Conservation (phyloP, 305 asterid genomes). For the Euphrasia arctica region DNA sequence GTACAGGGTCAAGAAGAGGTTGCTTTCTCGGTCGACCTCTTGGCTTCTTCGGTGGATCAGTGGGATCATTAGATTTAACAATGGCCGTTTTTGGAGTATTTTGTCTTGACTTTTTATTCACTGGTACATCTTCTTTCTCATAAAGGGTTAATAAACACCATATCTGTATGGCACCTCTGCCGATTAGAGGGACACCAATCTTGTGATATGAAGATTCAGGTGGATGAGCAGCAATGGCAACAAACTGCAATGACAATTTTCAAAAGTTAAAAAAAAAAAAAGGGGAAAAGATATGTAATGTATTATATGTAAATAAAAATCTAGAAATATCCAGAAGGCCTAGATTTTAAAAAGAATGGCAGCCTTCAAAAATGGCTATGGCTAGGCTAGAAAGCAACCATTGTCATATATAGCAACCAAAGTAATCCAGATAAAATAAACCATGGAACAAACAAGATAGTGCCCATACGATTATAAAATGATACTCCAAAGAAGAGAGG, state of each 20-base stretch:
- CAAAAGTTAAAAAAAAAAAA: constrained; percentile 18
- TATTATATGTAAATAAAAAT: constrained; percentile 4
- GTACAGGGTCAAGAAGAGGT: constrained; percentile 31
- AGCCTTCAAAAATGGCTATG: background rate
- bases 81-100: constrained; percentile 26
- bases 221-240: constrained; percentile 93
- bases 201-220: constrained; percentile 84
- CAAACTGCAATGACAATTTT: constrained; percentile 51
- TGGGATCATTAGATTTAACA: constrained; percentile 21
- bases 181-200: constrained; percentile 72
- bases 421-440: background rate
- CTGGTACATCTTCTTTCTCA: constrained; percentile 33
- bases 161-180: constrained; percentile 87
- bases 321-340: constrained; percentile 10
- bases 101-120: constrained; percentile 33
- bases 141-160: constrained; percentile 67
- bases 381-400: background rate
- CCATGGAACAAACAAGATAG: too few relatives aligned
- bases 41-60: constrained; percentile 36
- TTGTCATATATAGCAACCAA: constrained; percentile 1
- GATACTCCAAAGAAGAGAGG: background rate
- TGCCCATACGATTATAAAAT: too few relatives aligned
- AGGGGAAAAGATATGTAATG: background rate
- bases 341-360: background rate
- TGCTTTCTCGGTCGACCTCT: constrained; percentile 40